Percentiles rank a stretch among this genome's conserved stretches.
Conservation (phyloP, 192 early-diverging fungal species). For the Coemansia sp. region DNA sequence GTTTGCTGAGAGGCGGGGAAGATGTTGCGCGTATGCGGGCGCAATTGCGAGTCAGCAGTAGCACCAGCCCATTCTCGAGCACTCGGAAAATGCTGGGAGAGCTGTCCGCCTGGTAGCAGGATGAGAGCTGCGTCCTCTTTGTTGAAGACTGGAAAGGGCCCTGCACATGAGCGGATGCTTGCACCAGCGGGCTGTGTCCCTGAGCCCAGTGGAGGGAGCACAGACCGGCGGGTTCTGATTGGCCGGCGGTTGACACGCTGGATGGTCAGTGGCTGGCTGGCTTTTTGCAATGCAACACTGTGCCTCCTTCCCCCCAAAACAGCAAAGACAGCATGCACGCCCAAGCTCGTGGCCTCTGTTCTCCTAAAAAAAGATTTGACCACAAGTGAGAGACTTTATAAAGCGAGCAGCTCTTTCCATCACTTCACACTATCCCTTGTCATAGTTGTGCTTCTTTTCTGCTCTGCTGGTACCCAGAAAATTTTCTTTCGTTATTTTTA, state of each 20-base stretch:
- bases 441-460: neutral
- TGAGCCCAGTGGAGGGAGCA: neutral
- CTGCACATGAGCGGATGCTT: neutral
- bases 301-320: neutral
- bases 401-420: neutral
- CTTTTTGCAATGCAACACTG: neutral
- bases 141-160: neutral
- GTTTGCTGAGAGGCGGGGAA: neutral
- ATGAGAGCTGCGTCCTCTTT: neutral
- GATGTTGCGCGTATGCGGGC: neutral
- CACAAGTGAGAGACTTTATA: constrained; percentile 1
- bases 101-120: neutral
- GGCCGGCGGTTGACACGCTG: neutral
- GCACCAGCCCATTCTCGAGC: neutral
- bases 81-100: neutral
- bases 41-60: neutral
- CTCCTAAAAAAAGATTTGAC: constrained; percentile 1
- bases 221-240: neutral
- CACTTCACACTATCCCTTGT: neutral
- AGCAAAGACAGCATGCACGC: constrained; percentile 4
- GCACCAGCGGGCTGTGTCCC: neutral
- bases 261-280: neutral
- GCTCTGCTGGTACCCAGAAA: constrained; percentile 7
- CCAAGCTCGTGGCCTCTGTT: neutral
- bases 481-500: constrained; percentile 1